A percentile compares a stretch with the other conserved stretches of the same genome.
Evolutionary conservation across 495 filamentous ascomycete species (phyloP).

Genomic region (Penicillium longicatenatum): DNA sequence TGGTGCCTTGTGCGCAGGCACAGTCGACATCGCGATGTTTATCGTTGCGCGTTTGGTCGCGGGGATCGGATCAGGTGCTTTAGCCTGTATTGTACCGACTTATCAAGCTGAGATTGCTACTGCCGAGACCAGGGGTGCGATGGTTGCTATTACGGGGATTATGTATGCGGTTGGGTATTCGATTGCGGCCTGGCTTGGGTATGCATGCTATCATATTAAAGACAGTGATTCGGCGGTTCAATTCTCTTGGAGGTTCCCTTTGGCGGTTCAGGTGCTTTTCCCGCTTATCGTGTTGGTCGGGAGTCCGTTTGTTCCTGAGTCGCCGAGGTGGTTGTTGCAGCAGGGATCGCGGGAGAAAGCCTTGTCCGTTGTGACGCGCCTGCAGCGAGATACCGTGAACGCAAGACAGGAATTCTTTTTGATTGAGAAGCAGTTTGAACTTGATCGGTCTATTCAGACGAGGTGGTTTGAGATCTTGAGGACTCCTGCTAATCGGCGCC

Average conservation of each 20-base stretch:
- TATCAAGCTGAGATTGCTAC: conserved; percentile 44
- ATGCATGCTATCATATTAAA: conserved; percentile 29
- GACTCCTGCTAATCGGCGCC: conserved; percentile 35
- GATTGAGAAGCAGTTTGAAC: conserved; percentile 29
- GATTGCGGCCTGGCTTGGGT: conserved; percentile 36
- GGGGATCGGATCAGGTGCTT: conserved; percentile 36
- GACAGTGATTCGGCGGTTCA: not conserved
- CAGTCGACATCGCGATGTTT: conserved; percentile 44
- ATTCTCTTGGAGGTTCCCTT: conserved; percentile 34
- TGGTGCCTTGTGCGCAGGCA: conserved; percentile 37
- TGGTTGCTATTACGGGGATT: conserved; percentile 36
- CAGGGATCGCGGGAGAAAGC: conserved; percentile 31
- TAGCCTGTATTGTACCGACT: conserved; percentile 39
- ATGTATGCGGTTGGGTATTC: conserved; percentile 36
- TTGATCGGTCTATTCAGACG: conserved; percentile 19
- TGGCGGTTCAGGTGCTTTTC: conserved; percentile 35
- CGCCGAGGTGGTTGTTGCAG: conserved; percentile 39
- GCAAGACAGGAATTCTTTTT: conserved; percentile 29
- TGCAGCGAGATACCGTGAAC: conserved; percentile 24
- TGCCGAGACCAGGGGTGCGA: conserved; percentile 35
- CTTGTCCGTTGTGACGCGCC: conserved; percentile 17
- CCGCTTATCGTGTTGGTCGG: conserved; percentile 33
- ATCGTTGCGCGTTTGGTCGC: conserved; percentile 38
- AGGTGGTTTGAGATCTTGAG: conserved; percentile 34
- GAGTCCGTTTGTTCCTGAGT: conserved; percentile 28